A percentile compares a stretch with the other conserved stretches of the same genome.
phyloP scores from a whole-genome alignment of 495 filamentous ascomycete genomes.

The Aspergillus biplanus region DNA sequence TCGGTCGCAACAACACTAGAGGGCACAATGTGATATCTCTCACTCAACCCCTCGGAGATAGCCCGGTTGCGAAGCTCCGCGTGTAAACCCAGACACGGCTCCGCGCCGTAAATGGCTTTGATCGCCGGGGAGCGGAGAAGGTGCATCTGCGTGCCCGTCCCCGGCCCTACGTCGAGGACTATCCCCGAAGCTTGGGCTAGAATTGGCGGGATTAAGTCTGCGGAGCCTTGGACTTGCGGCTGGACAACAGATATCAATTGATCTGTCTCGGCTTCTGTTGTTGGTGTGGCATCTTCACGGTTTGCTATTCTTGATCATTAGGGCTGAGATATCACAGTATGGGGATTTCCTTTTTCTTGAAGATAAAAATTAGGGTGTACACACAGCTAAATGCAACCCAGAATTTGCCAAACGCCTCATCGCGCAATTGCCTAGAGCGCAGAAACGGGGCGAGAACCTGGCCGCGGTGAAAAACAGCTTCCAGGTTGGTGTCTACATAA shows the following conservation, averaged over 20 bases:
- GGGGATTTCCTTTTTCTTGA: not conserved
- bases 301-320: constrained; percentile 5
- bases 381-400: constrained; percentile 46
- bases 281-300: not conserved
- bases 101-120: constrained; percentile 66
- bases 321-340: not conserved
- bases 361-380: constrained; percentile 8
- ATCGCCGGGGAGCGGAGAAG: constrained; percentile 47
- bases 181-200: constrained; percentile 40
- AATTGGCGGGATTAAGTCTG: constrained; percentile 45
- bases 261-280: not conserved
- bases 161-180: constrained; percentile 56
- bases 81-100: constrained; percentile 66
- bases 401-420: constrained; percentile 49
- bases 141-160: constrained; percentile 52
- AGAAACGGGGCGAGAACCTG: constrained; percentile 44
- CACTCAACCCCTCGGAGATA: constrained; percentile 51
- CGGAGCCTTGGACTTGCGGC: constrained; percentile 25
- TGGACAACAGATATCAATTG: not conserved
- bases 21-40: constrained; percentile 67
- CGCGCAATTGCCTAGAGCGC: constrained; percentile 36
- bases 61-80: constrained; percentile 49
- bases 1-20: constrained; percentile 61
- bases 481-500: constrained; percentile 37
- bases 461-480: constrained; percentile 39